phyloP scores from a whole-genome alignment of 75 land plant species.

The Cunninghamia lanceolata region DNA sequence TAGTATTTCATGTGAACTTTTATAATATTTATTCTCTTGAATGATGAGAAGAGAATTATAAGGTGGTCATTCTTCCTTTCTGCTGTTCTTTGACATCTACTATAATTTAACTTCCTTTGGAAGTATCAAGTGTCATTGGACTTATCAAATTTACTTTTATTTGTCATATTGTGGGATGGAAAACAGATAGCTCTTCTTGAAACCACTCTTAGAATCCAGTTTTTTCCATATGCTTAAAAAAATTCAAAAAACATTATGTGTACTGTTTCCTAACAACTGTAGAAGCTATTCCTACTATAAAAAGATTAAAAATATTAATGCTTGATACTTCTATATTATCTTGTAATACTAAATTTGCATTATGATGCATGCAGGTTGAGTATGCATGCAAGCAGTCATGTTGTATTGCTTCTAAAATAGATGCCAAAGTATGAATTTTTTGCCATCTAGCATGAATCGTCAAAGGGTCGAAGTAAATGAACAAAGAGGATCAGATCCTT shows the following conservation, averaged over 20 bases:
- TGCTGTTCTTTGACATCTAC: background rate
- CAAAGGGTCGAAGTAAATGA: slow-evolving; percentile 27
- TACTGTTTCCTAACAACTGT: background rate
- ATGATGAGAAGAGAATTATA: background rate
- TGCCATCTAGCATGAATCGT: slow-evolving; percentile 23
- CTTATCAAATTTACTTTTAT: background rate
- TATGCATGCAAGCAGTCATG: slow-evolving; percentile 1
- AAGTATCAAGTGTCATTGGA: background rate
- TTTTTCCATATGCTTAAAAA: background rate
- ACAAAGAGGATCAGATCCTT: slow-evolving; percentile 24
- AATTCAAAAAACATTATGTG: background rate
- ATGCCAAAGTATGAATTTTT: slow-evolving; percentile 3
- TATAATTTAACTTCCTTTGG: background rate
- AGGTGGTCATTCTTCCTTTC: background rate
- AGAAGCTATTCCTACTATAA: background rate
- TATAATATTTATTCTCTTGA: background rate
- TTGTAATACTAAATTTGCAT: background rate
- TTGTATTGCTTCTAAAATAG: background rate
- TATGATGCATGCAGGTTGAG: slow-evolving; percentile 9
- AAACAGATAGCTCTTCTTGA: background rate
- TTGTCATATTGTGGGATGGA: background rate
- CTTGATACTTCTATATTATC: background rate
- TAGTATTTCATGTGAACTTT: background rate
- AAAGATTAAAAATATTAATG: background rate
- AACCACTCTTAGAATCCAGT: background rate